phyloP scores from a whole-genome alignment of 1,284 basidiomycete species.

The Termitomyces sp. region DNA sequence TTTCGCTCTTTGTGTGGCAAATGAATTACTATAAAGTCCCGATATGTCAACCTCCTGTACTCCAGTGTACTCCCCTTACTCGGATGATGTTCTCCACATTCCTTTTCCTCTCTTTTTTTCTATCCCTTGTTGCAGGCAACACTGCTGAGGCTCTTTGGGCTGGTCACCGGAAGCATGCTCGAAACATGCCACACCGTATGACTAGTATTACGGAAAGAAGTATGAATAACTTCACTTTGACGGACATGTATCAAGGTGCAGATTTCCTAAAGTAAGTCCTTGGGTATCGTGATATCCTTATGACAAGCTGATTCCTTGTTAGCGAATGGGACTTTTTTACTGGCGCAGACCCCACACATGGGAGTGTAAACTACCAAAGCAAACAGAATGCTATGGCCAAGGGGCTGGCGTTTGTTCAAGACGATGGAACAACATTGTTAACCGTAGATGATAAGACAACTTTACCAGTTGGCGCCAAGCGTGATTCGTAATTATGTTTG shows the following conservation, averaged over 20 bases:
- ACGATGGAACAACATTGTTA: slow-evolving; percentile 49
- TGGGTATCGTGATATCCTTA: background rate
- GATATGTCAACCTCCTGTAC: background rate
- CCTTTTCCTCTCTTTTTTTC: slow-evolving; percentile 4
- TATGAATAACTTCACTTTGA: slow-evolving; percentile 22
- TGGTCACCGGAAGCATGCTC: slow-evolving; percentile 17
- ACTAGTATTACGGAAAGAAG: slow-evolving; percentile 15
- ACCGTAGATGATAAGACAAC: slow-evolving; percentile 55
- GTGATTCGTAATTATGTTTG: slow-evolving; percentile 53
- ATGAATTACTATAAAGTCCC: slow-evolving; percentile 4
- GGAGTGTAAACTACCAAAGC: slow-evolving; percentile 52
- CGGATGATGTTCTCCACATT: slow-evolving; percentile 3
- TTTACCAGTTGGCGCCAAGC: slow-evolving; percentile 46
- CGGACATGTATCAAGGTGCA: slow-evolving; percentile 31
- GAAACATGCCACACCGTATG: slow-evolving; percentile 3
- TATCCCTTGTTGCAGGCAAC: slow-evolving; percentile 15
- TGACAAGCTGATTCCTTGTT: slow-evolving; percentile 1
- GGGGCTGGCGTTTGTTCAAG: slow-evolving; percentile 55
- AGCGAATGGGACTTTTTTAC: slow-evolving; percentile 64
- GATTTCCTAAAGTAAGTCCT: slow-evolving; percentile 32
- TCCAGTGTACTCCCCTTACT: background rate
- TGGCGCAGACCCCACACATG: slow-evolving; percentile 61
- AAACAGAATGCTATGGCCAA: slow-evolving; percentile 39
- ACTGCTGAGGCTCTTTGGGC: background rate
- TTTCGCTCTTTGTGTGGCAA: background rate